Base-by-base conservation (phyloP, 257 asterid species). In the Jasminum sambac region DNA sequence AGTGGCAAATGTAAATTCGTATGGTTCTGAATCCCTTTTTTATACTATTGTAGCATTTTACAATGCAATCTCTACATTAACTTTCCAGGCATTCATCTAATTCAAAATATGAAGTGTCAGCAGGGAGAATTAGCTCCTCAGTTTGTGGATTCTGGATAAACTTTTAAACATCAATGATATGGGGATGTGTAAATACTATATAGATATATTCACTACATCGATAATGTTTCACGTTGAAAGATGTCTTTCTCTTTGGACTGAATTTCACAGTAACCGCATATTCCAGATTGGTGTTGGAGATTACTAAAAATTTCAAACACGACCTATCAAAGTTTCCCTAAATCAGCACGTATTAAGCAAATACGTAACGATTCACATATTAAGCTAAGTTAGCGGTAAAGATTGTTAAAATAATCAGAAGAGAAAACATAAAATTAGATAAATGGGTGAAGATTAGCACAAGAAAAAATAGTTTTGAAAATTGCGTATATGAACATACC, bases 401-500 rank as follows among this genome's bases (percentile, higher is more conserved):
- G 58, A 30, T 43, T 7, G 61, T 7, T 13, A 8, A 44, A 63
- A 57, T 30, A 17, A 2, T 25, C 41, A 4, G 9, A 68, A 64
- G 13, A 59, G 25, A 21, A 17, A 70, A 64, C 34, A 11, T 23
- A 23, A 40, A 30, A 59, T 17, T 44, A 42, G 23, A 9, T 26
- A 44, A 60, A 43, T 11, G 11, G 34, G 17, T 50, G 0, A 34
- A 12, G 0, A 25, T 0, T 23, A 13, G 43, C 16, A 41, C 39
- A 50, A 16, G 43, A 24, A 58, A 74, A 11, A 30, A 25, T 5
- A 68, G 36, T n/a, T n/a, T 5, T 19, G 24, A 3, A 38, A 1
- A 43, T 43, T 57, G 5, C 2, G 42, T 48, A 68, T 4, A 50
- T n/a, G 24, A 30, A 70, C 77, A 57, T 58, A 91, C 96, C 96